Percentiles rank a stretch among this genome's conserved stretches.
Conservation (phyloP, 2,329 filamentous ascomycete genomes). For the Fonsecaea nubica region DNA sequence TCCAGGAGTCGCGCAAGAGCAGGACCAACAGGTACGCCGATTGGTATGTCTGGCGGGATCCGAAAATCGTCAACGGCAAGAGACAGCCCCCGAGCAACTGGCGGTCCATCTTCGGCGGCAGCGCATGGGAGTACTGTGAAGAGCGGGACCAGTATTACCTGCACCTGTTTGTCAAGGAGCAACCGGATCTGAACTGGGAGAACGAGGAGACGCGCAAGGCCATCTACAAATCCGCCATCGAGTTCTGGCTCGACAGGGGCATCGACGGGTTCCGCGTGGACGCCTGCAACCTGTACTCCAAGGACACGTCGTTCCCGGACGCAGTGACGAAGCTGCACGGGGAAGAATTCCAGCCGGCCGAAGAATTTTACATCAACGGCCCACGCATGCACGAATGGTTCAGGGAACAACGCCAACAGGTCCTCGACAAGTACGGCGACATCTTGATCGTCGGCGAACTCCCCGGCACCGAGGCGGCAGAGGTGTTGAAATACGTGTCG, state of each 20-base stretch:
- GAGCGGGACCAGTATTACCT: constrained; percentile 67
- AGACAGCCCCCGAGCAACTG: constrained; percentile 67
- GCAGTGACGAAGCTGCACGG: constrained; percentile 50
- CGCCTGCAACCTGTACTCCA: constrained; percentile 42
- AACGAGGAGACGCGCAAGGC: constrained; percentile 67
- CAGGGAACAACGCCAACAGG: constrained; percentile 58
- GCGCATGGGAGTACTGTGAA: constrained; percentile 40
- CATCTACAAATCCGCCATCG: constrained; percentile 71
- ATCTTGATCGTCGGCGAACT: constrained; percentile 70
- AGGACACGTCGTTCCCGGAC: constrained; percentile 42
- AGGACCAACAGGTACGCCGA: constrained; percentile 59
- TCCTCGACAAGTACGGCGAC: constrained; percentile 63
- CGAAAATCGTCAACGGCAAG: constrained; percentile 62
- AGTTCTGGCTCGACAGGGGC: constrained; percentile 75
- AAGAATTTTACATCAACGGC: constrained; percentile 59
- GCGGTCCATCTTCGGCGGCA: constrained; percentile 50
- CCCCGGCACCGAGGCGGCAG: constrained; percentile 54
- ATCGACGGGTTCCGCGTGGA: constrained; percentile 74
- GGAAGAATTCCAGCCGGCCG: constrained; percentile 57
- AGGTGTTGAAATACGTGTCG: constrained; percentile 62
- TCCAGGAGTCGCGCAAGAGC: constrained; percentile 57
- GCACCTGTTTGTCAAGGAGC: constrained; percentile 72
- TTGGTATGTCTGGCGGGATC: constrained; percentile 71
- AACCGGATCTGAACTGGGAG: constrained; percentile 83
- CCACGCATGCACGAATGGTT: constrained; percentile 65